Evolutionary conservation across 2,329 filamentous ascomycete genomes (phyloP), one percentile per base, ranked within the genome.

Genomic region (Xylariales sp.): DNA sequence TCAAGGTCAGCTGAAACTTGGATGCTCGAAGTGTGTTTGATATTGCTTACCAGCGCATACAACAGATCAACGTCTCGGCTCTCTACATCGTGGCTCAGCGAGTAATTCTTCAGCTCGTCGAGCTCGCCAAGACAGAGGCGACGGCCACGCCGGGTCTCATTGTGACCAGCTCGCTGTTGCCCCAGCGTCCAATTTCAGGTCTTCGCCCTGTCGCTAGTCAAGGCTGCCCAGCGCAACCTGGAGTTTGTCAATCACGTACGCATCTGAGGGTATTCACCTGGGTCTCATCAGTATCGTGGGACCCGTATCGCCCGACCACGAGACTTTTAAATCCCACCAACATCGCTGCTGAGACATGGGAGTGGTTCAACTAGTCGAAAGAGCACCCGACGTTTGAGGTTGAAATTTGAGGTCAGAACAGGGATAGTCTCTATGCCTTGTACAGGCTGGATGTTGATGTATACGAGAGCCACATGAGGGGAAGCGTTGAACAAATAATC

Each of bases 151-250:
- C 73, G 0, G 65, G 66, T 0, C 53, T 76, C 7, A 58, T 76
- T 19, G 70, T 76, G 8, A 75, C 71, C 0, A 71, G 62, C 55
- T 70, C 67, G 18, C 54, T 64, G 32, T 61, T 77, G 10, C 72
- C 69, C 15, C 63, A 64, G 44, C 58, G 70, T 19, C 74, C 74
- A 0, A 51, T 67, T 2, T 67, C 70, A 65, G 18, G 56, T 74
- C 0, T 70, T 78, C 15, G 69, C 68, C 0, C 56, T 77, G 5
- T 73, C 69, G 2, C 58, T 75, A 40, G 63, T 63, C 32, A 78
- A 78, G 50, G 68, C 72, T 1, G 64, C 72, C 0, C 73, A 78
- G 58, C 57, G 67, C 14, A 75, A 71, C 31, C 53, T 77, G 50
- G 43, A 69, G 61, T 12, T 55, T 77, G 47, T 50, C 59, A 16